phyloP scores from a whole-genome alignment of 306 rosid genomes.

The Lathyrus aphaca region DNA sequence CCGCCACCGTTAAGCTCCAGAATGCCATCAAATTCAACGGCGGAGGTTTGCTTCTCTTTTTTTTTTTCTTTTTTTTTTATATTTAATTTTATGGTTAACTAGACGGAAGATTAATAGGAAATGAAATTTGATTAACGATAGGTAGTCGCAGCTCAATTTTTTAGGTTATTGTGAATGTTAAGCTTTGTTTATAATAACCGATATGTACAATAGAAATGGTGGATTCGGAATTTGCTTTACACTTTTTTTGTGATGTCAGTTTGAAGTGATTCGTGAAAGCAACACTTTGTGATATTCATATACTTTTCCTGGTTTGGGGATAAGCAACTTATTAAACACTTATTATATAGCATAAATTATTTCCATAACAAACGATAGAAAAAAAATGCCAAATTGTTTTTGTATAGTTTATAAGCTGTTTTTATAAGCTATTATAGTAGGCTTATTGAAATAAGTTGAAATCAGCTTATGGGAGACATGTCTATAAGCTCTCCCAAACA shows the following conservation, averaged over 20 bases:
- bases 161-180: conserved; percentile 22
- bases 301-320: neutral
- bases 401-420: neutral
- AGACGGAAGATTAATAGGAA: conserved; percentile 1
- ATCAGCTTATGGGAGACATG: neutral
- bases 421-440: neutral
- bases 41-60: conserved; percentile 50
- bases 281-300: neutral
- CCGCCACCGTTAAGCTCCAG: conserved; percentile 69
- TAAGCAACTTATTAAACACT: neutral
- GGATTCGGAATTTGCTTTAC: no score
- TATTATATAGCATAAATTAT: neutral
- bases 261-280: conserved; percentile 12
- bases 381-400: neutral
- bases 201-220: conserved; percentile 8
- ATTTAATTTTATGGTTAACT: neutral
- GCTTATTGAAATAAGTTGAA: neutral
- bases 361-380: neutral
- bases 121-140: conserved; percentile 2
- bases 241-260: no score
- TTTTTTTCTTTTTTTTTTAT: neutral
- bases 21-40: conserved; percentile 87
- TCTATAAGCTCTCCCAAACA: neutral
- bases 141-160: neutral
- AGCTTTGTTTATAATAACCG: conserved; percentile 12